Conservation (phyloP, 495 filamentous ascomycete genomes). For the Daldinia bambusicola region DNA sequence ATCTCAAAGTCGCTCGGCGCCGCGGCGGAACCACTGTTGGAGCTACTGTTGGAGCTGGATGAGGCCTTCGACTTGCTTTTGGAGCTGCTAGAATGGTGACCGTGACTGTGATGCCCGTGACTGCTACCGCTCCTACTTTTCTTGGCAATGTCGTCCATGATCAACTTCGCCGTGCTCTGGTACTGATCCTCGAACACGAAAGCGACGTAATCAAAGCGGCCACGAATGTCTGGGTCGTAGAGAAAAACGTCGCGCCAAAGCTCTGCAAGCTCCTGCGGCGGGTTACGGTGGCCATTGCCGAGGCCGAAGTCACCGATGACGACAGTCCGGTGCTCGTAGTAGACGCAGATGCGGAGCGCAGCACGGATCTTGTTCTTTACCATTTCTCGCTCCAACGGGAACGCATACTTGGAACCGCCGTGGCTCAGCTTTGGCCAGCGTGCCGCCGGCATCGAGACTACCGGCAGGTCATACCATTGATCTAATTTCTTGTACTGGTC, state of each 20-base stretch:
- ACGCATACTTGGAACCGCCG: conserved; percentile 72
- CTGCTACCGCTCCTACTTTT: conserved; percentile 49
- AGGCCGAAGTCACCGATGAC: conserved; percentile 78
- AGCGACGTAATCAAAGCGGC: conserved; percentile 72
- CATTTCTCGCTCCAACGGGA: conserved; percentile 72
- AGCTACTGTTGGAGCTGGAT: conserved; percentile 42
- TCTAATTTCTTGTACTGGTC: conserved; percentile 59
- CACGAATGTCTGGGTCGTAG: conserved; percentile 71
- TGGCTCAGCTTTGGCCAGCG: conserved; percentile 76
- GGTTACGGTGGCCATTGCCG: conserved; percentile 75
- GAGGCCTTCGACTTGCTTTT: conserved; percentile 51
- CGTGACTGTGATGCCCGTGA: conserved; percentile 31
- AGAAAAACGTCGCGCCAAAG: conserved; percentile 76
- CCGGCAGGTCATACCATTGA: conserved; percentile 64
- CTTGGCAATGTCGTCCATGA: conserved; percentile 60
- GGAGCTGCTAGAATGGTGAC: conserved; percentile 34
- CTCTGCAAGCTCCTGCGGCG: conserved; percentile 70
- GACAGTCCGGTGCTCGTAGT: conserved; percentile 65
- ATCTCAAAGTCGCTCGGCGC: conserved; percentile 57
- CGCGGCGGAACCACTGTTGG: conserved; percentile 19
- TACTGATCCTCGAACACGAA: conserved; percentile 71
- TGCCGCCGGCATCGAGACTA: conserved; percentile 77
- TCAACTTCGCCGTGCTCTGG: conserved; percentile 58
- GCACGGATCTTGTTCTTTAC: conserved; percentile 77
- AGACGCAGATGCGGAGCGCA: conserved; percentile 72